These are phyloP conservation scores for Rhizopogon vesiculosus DNA, from an alignment of 768 basidiomycete genomes.

Conservation along the genomic window DNA sequence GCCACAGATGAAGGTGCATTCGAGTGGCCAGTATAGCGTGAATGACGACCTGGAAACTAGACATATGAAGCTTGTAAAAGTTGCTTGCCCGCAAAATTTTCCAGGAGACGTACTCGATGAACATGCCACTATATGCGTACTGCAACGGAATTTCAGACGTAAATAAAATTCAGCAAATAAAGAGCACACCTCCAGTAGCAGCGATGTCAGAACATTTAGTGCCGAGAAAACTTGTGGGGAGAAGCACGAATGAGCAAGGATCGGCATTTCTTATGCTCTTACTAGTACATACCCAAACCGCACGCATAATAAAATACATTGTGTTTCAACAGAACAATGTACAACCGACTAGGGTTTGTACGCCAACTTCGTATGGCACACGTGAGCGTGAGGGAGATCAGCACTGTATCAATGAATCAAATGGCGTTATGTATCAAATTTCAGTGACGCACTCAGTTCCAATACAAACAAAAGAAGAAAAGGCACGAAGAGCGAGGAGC, in stretches of 20 bases:
- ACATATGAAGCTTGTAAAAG: not conserved
- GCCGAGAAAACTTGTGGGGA: not conserved
- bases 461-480: conserved; percentile 1
- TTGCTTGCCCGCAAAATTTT: not conserved
- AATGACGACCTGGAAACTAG: conserved; percentile 2
- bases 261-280: no score
- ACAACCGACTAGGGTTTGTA: not conserved
- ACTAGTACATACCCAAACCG: conserved; percentile 1
- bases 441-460: conserved; percentile 1
- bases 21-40: conserved; percentile 3
- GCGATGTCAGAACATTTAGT: conserved; percentile 1
- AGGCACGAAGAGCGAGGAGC: not conserved
- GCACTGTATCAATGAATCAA: not conserved
- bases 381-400: conserved; percentile 2
- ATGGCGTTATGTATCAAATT: not conserved
- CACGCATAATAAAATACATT: conserved; percentile 4
- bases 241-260: not conserved
- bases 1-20: conserved; percentile 4
- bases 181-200: conserved; percentile 1
- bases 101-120: not conserved
- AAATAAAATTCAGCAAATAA: not conserved
- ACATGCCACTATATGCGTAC: conserved; percentile 5
- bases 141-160: not conserved
- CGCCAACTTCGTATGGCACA: conserved; percentile 1
- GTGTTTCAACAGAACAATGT: conserved; percentile 1